Evolutionary conservation across 768 basidiomycete species (phyloP).

Genomic region (Amanita pallidorosea): DNA sequence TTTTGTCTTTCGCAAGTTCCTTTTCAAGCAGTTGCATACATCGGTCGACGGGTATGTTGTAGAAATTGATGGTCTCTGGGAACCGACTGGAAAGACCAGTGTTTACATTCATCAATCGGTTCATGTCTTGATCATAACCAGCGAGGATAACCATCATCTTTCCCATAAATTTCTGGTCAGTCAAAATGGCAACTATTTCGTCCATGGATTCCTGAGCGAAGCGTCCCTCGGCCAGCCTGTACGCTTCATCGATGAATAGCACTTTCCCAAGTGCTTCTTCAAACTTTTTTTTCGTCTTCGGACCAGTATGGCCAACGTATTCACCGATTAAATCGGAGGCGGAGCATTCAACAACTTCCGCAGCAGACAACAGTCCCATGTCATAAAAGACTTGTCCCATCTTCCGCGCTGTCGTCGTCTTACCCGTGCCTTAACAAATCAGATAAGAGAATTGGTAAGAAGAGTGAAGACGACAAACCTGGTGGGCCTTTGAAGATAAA

Average conservation of each 20-base stretch:
- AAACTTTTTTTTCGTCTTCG: constrained; percentile 47
- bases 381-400: constrained; percentile 54
- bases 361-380: constrained; percentile 39
- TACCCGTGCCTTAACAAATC: constrained; percentile 40
- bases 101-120: constrained; percentile 45
- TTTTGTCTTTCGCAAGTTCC: constrained; percentile 32
- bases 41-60: constrained; percentile 34
- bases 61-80: constrained; percentile 47
- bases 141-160: constrained; percentile 61
- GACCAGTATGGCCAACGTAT: constrained; percentile 65
- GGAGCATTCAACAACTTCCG: constrained; percentile 56
- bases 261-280: constrained; percentile 59
- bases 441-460: not conserved
- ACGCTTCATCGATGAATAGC: constrained; percentile 66
- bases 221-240: constrained; percentile 46
- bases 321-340: constrained; percentile 61
- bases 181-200: constrained; percentile 55
- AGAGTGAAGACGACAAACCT: constrained; percentile 23
- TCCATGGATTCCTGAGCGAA: constrained; percentile 68
- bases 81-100: constrained; percentile 59
- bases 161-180: constrained; percentile 41
- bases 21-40: constrained; percentile 40
- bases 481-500: constrained; percentile 72
- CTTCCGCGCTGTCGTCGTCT: constrained; percentile 53
- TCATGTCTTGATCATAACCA: constrained; percentile 63